These are phyloP conservation scores for Suhomyces coccinellae DNA, from an alignment of 1,139 yeast genomes.

Conservation along the genomic window DNA sequence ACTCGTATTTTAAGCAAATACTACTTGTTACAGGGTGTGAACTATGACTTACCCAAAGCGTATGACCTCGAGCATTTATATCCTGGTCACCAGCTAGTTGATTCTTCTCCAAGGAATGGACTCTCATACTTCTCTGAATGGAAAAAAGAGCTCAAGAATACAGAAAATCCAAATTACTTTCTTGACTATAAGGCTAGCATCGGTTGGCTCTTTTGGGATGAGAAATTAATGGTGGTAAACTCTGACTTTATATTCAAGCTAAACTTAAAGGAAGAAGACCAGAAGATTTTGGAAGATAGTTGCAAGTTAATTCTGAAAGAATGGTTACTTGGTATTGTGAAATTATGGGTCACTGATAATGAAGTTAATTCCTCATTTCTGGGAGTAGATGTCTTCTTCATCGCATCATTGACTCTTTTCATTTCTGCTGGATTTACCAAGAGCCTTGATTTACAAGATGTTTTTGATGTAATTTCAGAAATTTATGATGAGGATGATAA, in stretches of 20 bases:
- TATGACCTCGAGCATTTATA: constrained; percentile 45
- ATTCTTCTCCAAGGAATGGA: constrained; percentile 36
- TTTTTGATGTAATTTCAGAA: constrained; percentile 51
- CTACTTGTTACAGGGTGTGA: constrained; percentile 51
- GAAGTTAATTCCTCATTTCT: constrained; percentile 64
- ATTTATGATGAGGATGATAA: constrained; percentile 62
- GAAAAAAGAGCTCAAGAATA: constrained; percentile 54
- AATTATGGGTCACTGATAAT: constrained; percentile 62
- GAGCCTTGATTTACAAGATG: constrained; percentile 40
- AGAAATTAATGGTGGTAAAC: constrained; percentile 49
- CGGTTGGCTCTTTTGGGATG: constrained; percentile 86
- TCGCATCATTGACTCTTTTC: constrained; percentile 47
- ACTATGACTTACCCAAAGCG: constrained; percentile 50
- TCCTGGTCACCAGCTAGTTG: constrained; percentile 40
- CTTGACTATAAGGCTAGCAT: constrained; percentile 56
- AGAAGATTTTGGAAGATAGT: constrained; percentile 41
- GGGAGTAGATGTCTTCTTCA: constrained; percentile 58
- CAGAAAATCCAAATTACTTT: constrained; percentile 49
- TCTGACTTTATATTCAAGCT: constrained; percentile 26
- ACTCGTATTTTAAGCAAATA: constrained; percentile 56
- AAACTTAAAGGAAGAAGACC: constrained; percentile 39
- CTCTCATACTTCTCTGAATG: constrained; percentile 46
- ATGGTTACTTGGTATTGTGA: constrained; percentile 59
- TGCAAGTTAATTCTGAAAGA: constrained; percentile 50
- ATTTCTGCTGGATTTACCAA: constrained; percentile 43